These are phyloP conservation scores for Collybia nuda DNA, from an alignment of 768 basidiomycete genomes.

Conservation along the genomic window DNA sequence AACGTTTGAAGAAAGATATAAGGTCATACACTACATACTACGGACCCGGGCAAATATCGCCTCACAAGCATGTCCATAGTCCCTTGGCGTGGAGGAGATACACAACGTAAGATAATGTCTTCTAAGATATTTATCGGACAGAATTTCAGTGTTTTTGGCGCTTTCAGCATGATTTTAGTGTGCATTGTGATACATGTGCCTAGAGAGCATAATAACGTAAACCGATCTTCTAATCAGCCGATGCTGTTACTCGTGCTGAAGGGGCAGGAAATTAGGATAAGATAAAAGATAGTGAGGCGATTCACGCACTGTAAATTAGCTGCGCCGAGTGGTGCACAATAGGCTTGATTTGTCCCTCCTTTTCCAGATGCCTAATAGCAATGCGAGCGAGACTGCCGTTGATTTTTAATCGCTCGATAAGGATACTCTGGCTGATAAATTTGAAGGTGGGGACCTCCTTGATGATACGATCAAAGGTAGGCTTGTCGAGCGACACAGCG, in stretches of 20 bases:
- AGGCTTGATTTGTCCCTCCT: slow-evolving; percentile 91
- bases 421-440: slow-evolving; percentile 96
- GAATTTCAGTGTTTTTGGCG: too few relatives aligned
- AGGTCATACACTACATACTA: too few relatives aligned
- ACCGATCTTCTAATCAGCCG: slow-evolving; percentile 39
- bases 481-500: slow-evolving; percentile 92
- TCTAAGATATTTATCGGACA: too few relatives aligned
- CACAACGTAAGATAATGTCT: too few relatives aligned
- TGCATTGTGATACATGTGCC: slow-evolving; percentile 32
- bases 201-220: slow-evolving; percentile 19
- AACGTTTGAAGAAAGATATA: too few relatives aligned
- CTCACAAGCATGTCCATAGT: too few relatives aligned
- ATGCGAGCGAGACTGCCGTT: slow-evolving; percentile 92
- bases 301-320: slow-evolving; percentile 88
- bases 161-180: slow-evolving; percentile 33
- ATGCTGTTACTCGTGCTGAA: slow-evolving; percentile 49
- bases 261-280: not conserved
- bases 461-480: slow-evolving; percentile 89
- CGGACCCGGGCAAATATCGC: too few relatives aligned
- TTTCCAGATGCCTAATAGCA: slow-evolving; percentile 90
- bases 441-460: slow-evolving; percentile 99
- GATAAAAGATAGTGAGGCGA: not conserved
- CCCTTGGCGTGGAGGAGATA: too few relatives aligned
- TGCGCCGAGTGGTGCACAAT: slow-evolving; percentile 96
- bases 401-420: slow-evolving; percentile 97